Percentiles rank a stretch among this genome's conserved stretches.
These are phyloP conservation scores for Pyrus bretschneideri DNA, from an alignment of 306 rosid species.

Conservation along the genomic window DNA sequence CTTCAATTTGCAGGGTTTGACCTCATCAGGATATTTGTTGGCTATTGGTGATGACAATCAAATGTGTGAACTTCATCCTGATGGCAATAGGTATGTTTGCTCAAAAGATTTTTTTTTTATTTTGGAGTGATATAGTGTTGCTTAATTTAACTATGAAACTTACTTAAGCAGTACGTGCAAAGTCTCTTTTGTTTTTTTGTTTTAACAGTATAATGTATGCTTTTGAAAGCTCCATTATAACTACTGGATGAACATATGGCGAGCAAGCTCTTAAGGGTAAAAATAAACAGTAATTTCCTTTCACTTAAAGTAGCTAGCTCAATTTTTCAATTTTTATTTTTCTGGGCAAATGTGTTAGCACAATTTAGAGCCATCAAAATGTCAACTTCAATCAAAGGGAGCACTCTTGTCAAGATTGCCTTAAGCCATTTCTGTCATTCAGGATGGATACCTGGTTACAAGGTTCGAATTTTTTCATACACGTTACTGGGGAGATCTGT, in stretches of 20 bases:
- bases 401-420: background rate
- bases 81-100: constrained; percentile 69
- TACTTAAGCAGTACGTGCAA: background rate
- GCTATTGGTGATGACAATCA: constrained; percentile 82
- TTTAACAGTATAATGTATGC: background rate
- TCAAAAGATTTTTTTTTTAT: background rate
- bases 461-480: background rate
- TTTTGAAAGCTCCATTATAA: background rate
- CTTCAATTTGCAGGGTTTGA: constrained; percentile 45
- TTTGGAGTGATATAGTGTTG: background rate
- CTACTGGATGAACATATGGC: background rate
- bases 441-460: background rate
- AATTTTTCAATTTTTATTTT: background rate
- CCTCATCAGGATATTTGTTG: constrained; percentile 62
- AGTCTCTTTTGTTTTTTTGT: background rate
- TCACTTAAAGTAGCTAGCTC: background rate
- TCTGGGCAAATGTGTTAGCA: background rate
- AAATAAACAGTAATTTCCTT: background rate
- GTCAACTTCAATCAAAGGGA: background rate
- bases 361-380: background rate
- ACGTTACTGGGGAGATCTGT: background rate
- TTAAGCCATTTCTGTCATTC: background rate
- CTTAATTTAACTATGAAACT: background rate
- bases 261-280: background rate
- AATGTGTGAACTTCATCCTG: constrained; percentile 90